These are phyloP conservation scores for Syzygium jambos DNA, from an alignment of 345 rosid species.

Conservation along the genomic window DNA sequence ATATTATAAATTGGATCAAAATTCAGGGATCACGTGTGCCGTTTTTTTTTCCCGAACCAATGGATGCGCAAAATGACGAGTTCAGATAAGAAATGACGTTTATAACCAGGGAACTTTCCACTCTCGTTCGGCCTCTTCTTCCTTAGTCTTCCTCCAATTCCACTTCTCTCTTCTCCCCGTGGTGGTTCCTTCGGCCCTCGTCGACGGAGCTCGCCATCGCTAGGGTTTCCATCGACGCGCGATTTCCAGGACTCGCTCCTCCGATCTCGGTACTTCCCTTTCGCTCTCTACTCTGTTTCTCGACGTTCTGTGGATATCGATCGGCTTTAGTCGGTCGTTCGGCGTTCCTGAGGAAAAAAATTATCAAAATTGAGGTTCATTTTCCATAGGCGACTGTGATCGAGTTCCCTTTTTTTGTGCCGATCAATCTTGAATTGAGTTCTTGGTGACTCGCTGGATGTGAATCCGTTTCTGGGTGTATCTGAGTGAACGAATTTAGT, in stretches of 20 bases:
- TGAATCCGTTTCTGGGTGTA: not conserved
- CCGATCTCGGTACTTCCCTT: not conserved
- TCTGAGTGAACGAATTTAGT: not conserved
- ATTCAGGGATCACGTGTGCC: accelerated
- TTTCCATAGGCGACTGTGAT: not conserved
- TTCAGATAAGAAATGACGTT: not conserved
- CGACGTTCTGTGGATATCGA: not conserved
- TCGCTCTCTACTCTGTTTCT: not conserved
- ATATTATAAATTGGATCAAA: no score
- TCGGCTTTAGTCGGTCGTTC: not conserved
- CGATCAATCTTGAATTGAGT: not conserved
- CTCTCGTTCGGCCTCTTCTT: not conserved
- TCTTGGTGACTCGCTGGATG: not conserved
- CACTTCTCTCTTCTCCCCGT: no score
- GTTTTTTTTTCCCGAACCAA: not conserved
- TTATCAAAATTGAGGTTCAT: not conserved
- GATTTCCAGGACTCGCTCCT: not conserved
- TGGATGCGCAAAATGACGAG: not conserved
- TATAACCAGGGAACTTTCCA: not conserved
- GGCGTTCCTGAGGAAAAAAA: not conserved
- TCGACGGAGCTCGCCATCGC: not conserved
- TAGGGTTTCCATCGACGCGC: not conserved
- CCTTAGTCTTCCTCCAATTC: no score
- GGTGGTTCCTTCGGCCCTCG: not conserved
- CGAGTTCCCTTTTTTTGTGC: not conserved